phyloP scores from a whole-genome alignment of 2,329 filamentous ascomycete species.

The Monilinia aucupariae region DNA sequence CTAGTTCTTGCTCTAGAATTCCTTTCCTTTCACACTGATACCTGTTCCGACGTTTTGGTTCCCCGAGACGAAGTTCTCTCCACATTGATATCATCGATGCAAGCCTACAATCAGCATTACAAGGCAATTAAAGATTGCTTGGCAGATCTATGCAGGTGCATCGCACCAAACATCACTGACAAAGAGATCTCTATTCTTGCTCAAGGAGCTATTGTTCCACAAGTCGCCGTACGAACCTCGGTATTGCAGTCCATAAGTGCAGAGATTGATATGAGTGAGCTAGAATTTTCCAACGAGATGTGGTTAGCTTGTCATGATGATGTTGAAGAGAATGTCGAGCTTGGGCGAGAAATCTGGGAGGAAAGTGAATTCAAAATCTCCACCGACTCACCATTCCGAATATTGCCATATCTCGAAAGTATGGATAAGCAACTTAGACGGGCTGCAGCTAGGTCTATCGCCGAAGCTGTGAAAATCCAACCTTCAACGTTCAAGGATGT shows the following conservation, averaged over 20 bases:
- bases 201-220: conserved; percentile 70
- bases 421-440: conserved; percentile 76
- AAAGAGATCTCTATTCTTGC: conserved; percentile 73
- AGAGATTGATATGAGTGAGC: conserved; percentile 85
- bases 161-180: conserved; percentile 72
- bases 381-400: conserved; percentile 57
- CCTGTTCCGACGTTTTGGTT: conserved; percentile 67
- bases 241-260: conserved; percentile 85
- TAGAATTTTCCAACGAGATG: conserved; percentile 81
- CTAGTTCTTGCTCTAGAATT: conserved; percentile 84
- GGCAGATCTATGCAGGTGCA: conserved; percentile 74
- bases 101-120: conserved; percentile 86
- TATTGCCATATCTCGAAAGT: conserved; percentile 74
- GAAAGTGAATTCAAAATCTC: conserved; percentile 76
- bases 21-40: conserved; percentile 78
- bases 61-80: conserved; percentile 70
- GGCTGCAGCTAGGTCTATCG: conserved; percentile 75
- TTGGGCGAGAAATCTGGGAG: conserved; percentile 88
- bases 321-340: conserved; percentile 75
- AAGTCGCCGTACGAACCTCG: conserved; percentile 74
- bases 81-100: conserved; percentile 74
- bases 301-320: conserved; percentile 94
- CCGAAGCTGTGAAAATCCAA: conserved; percentile 63
- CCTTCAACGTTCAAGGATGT: conserved; percentile 55
- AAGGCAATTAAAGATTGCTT: conserved; percentile 92